phyloP scores from a whole-genome alignment of 768 basidiomycete genomes.

The Tulasnella sp. region DNA sequence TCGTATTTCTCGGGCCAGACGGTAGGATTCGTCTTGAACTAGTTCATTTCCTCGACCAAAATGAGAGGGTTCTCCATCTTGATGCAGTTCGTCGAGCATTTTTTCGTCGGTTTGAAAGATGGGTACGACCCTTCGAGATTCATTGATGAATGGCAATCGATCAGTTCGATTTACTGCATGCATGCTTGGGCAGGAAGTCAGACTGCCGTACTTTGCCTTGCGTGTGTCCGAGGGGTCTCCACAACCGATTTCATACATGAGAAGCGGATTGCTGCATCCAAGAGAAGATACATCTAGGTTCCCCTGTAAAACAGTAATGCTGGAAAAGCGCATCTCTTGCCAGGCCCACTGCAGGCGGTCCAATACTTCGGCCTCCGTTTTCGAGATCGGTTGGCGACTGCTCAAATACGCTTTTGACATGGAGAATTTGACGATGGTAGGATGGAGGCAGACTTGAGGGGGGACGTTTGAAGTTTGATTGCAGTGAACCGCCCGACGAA shows the following conservation, averaged over 20 bases:
- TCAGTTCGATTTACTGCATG: too few species aligned
- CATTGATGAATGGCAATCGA: too few species aligned
- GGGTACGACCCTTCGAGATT: background rate
- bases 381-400: background rate
- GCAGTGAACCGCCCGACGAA: too few species aligned
- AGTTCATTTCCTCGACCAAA: background rate
- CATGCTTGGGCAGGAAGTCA: too few species aligned
- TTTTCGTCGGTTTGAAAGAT: background rate
- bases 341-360: background rate
- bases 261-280: background rate
- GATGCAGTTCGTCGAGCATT: background rate
- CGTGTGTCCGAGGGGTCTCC: background rate
- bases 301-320: background rate
- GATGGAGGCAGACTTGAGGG: too few species aligned
- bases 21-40: background rate
- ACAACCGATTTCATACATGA: background rate
- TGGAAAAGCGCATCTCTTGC: background rate
- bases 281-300: background rate
- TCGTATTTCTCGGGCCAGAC: background rate
- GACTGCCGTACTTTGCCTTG: background rate
- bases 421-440: background rate
- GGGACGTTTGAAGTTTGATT: too few species aligned
- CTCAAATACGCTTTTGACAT: background rate
- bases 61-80: background rate
- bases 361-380: background rate